Percentiles rank a stretch among this genome's conserved stretches.
Conservation (phyloP, 176 grass and related monocot genomes). For the Alloteropsis semialata region DNA sequence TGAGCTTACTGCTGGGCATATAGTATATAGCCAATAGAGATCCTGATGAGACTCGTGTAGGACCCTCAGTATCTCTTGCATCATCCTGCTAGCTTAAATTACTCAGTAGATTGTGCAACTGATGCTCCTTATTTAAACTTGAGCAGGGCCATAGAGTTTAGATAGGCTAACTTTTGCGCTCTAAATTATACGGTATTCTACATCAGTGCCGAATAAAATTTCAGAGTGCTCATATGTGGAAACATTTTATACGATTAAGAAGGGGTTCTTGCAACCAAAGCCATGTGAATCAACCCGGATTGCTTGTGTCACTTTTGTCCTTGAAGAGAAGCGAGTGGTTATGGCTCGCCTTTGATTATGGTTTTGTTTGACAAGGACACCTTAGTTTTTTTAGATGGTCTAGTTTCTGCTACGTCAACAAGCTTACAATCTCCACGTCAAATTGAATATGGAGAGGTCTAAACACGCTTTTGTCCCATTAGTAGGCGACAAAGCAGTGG, state of each 20-base stretch:
- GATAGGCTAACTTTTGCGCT: neutral
- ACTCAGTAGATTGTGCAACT: conserved; percentile 12
- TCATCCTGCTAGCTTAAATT: conserved; percentile 20
- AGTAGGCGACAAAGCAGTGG: conserved; percentile 16
- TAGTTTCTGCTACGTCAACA: conserved; percentile 24
- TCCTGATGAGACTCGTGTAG: conserved; percentile 11
- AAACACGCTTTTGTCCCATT: conserved; percentile 28
- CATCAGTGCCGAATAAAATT: conserved; percentile 1
- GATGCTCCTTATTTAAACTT: neutral
- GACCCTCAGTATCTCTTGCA: conserved; percentile 6
- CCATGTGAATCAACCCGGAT: conserved; percentile 28
- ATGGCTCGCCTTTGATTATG: conserved; percentile 21
- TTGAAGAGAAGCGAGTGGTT: neutral
- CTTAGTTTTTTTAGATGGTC: conserved; percentile 32
- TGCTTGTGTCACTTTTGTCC: conserved; percentile 25
- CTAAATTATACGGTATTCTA: neutral
- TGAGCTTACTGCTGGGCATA: neutral
- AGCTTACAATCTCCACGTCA: conserved; percentile 29
- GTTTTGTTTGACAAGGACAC: conserved; percentile 31
- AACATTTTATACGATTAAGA: neutral
- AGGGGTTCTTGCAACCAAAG: conserved; percentile 1
- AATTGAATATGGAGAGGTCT: conserved; percentile 29
- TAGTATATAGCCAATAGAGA: conserved; percentile 10
- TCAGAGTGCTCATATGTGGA: conserved; percentile 14
- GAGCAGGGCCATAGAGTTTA: neutral